Evolutionary conservation across 1,284 basidiomycete genomes (phyloP).

Genomic region (Naganishia sp.): DNA sequence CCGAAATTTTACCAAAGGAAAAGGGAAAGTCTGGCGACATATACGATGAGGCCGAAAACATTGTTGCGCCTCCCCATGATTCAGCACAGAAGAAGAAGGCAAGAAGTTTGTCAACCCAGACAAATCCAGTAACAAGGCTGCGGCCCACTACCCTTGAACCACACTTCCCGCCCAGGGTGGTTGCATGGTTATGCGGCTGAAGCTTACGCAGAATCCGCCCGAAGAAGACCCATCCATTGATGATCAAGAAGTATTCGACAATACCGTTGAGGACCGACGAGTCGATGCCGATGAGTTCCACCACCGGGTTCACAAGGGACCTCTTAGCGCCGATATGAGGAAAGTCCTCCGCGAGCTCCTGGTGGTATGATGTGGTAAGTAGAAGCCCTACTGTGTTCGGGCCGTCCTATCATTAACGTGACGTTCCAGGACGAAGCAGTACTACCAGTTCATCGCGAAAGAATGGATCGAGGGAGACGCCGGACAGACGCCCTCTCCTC

Average conservation of each 20-base stretch:
- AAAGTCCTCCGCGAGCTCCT: conserved; percentile 98
- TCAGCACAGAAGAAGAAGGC: conserved; percentile 39
- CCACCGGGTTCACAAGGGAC: conserved; percentile 71
- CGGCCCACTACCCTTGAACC: conserved; percentile 83
- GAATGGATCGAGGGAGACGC: conserved; percentile 96
- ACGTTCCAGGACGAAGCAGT: conserved; percentile 78
- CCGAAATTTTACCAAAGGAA: conserved; percentile 41
- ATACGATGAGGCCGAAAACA: conserved; percentile 39
- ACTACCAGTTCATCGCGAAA: conserved; percentile 92
- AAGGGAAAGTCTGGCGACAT: conserved; percentile 32
- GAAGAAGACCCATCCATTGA: conserved; percentile 75
- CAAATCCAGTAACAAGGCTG: conserved; percentile 85
- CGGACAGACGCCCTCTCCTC: conserved; percentile 89
- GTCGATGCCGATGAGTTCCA: conserved; percentile 97
- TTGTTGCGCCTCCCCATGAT: conserved; percentile 44
- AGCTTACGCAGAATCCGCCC: conserved; percentile 77
- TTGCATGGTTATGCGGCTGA: conserved; percentile 91
- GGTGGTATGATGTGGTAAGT: conserved; percentile 89
- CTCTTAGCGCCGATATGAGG: conserved; percentile 85
- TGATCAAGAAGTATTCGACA: conserved; percentile 89
- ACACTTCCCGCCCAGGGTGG: conserved; percentile 88
- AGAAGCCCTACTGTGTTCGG: background rate
- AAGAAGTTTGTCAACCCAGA: conserved; percentile 78
- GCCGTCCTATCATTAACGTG: background rate
- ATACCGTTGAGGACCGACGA: conserved; percentile 80